Base-by-base conservation (phyloP, 345 rosid species). In the Luvunga scandens region DNA sequence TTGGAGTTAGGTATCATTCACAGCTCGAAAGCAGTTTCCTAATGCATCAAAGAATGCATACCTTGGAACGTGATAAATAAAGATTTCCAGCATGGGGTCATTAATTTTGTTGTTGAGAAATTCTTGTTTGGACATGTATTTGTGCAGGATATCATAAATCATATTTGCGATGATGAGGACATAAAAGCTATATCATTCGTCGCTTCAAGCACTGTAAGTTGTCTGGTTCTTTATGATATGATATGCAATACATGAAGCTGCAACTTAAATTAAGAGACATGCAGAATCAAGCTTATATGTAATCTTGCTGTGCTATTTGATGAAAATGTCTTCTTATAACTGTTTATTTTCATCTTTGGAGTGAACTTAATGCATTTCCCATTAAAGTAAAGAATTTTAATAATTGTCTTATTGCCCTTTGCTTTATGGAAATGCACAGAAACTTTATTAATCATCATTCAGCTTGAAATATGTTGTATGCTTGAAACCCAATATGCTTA, bases 131-230 rank as follows among this genome's bases (percentile, higher is more conserved):
- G 60, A 18, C 30, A 61, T 62, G 21, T 38, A 31, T 77, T 33
- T 78, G 71, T 14, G 77, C 89, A 88, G 91, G 91, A 88, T 55
- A 83, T 88, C 67, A 36, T 80, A 56, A 82, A 84, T 82, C 74
- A 80, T 59, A 86, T 88, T 73, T 88, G 85, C 30, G 89, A 88
- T 68, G 88, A 88, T 78, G 89, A 84, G 60, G 88, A 88, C 68
- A 81, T 88, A 73, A 86, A 86, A 78, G 86, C 91, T 68, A 53
- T 88, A 62, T 84, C 89, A 7, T 86, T 83, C 13, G 72, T 78
- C 69, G 89, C 88, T 71, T 80, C 85, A 38, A 78, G 78, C 82
- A 70, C 61, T 5, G 89, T 88, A 81, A 83, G 87, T 83, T 76
- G 50, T 71, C 50, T 60, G 65, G 28, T 61, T 39, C 63, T 19